phyloP scores from a whole-genome alignment of 2,329 filamentous ascomycete genomes.

The Trichothecium roseum region DNA sequence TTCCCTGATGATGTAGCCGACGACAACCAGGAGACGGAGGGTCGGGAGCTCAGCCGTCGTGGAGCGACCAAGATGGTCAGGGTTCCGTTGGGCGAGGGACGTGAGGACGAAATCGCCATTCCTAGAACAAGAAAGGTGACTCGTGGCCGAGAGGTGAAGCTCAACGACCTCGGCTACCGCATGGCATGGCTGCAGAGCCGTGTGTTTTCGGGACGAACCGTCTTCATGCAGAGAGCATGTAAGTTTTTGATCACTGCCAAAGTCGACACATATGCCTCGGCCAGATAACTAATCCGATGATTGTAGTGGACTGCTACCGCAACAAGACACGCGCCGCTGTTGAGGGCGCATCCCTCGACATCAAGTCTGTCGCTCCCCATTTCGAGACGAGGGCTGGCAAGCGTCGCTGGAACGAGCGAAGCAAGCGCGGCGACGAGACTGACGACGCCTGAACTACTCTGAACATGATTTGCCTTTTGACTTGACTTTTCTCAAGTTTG shows the following conservation, averaged over 20 bases:
- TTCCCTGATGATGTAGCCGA: conserved; percentile 57
- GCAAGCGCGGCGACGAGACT: conserved; percentile 22
- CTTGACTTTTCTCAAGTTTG: not conserved
- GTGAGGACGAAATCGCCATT: conserved; percentile 62
- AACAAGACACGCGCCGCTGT: conserved; percentile 83
- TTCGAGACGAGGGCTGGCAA: conserved; percentile 86
- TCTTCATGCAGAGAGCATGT: conserved; percentile 89
- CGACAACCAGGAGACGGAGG: conserved; percentile 42
- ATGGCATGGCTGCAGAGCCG: conserved; percentile 96
- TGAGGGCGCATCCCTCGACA: conserved; percentile 66
- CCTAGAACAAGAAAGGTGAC: conserved; percentile 61
- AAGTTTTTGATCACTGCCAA: conserved; percentile 32
- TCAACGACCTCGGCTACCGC: conserved; percentile 88
- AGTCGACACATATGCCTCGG: not conserved
- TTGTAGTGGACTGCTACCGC: conserved; percentile 79
- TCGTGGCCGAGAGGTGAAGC: conserved; percentile 71
- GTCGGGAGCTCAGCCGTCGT: conserved; percentile 27
- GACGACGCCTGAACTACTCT: conserved; percentile 12
- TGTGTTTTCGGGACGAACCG: conserved; percentile 74
- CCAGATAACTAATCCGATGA: conserved; percentile 3
- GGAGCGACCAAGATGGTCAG: conserved; percentile 37
- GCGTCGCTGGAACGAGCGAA: conserved; percentile 57
- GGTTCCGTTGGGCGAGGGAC: conserved; percentile 58
- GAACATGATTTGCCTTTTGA: not conserved
- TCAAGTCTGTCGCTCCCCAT: conserved; percentile 64